Base-by-base conservation (phyloP, 2,329 filamentous ascomycete genomes). In the Fusarium poae region DNA sequence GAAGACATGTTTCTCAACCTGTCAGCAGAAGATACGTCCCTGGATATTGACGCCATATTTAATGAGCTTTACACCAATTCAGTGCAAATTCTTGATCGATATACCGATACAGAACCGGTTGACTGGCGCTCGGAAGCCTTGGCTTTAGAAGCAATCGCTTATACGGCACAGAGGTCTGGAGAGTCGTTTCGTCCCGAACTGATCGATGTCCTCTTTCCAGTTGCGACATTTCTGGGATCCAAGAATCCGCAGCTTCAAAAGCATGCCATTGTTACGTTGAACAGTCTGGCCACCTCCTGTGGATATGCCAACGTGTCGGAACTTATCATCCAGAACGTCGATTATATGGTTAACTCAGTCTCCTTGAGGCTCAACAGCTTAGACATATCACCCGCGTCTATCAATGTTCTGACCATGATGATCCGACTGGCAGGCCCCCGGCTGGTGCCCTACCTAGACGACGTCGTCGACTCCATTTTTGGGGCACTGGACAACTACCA, bases 261-360 rank as follows among this genome's bases (percentile, higher is more conserved):
- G 32, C 94, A 98, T 77, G 93, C 95, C 7, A 91, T 97, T 67
- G 88, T 89, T 6, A 92, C 92, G 35, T 84, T 99, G 16, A 96
- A 97, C 74, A 88, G 89, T 20, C 83, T 97, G n/a, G 91, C 95
- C 1, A 76, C 79, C 4, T 86, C 91, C 1, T 97, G 93, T 73
- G 88, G 87, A 3, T 99, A 98, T 74, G 65, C 76, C 0, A 89
- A 85, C 72, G 91, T 95, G 6, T 91, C 91, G 27, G 89, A 92
- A 18, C 82, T 99, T 68, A 90, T 99, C 39, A 87, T 98, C 29
- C 89, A 92, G 53, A 99, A 99, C 65, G 94, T 93, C 18, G 96
- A 99, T 78, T 99, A 99, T 77, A 92, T 99, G 80, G 91, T 98
- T 64, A 98, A 98, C 75, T 93, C 96, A 0, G 89, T 99, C 18